Evolutionary conservation across 805 yeast genomes (phyloP), one percentile per base, ranked within the genome.

Genomic region (Ogataea polymorpha): DNA sequence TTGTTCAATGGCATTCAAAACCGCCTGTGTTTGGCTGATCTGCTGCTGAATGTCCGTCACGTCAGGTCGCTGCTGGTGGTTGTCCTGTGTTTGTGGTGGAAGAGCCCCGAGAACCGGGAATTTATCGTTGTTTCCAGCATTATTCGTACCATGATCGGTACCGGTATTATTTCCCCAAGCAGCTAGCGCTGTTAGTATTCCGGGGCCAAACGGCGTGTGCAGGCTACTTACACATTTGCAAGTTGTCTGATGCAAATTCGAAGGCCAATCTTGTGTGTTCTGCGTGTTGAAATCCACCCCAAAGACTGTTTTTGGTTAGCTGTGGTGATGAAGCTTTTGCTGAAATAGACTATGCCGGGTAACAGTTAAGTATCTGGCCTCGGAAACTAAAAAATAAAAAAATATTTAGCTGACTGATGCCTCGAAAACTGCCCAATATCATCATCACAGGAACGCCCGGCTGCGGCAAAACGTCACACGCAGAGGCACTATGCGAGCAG

Each of bases 361-460:
- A 40, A 40, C 21, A 6, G 1, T 2, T 2, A 20, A 7, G 21
- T 20, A 7, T 20, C 21, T 20, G 21, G 20, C 7, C 20, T 6
- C 20, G 7, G 21, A 18, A 35, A 21, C 8, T 13, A 26, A 35
- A 17, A 14, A 15, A 4, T 27, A 33, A 20, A 20, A 20, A 12
- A 29, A 15, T 15, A 15, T 23, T 15, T 23, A 21, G 14, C 23
- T 28, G 32, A 27, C 29, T 31, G 16, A 40, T 40, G 43, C 34
- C 35, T 32, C 65, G 75, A 56, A 56, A 48, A 26, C 51, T 64
- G 20, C 82, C 96, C 7, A 93, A 93, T 61, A 80, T 93, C 30
- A 77, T 93, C 28, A 76, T 93, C 34, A 93, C 98, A 2, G 99
- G 99, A 4, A 91, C 98, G 3, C 99, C 99, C 17, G 82, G 95